These are phyloP conservation scores for Gymnopus androsaceus DNA, from an alignment of 1,284 basidiomycete species.

Conservation along the genomic window DNA sequence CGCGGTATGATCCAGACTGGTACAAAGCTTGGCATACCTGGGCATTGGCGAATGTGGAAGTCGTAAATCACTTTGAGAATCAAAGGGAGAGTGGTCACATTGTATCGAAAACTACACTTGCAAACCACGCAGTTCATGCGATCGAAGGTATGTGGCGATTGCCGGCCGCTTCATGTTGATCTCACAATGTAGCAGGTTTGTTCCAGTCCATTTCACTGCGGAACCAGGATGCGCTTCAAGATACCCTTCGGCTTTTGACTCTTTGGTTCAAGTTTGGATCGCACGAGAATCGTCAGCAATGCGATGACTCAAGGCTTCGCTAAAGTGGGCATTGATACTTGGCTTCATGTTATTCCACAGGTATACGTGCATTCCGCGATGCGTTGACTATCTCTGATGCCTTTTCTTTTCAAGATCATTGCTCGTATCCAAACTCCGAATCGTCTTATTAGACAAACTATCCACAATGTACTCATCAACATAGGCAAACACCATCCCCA, in stretches of 20 bases:
- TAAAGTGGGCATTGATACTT: constrained; percentile 94
- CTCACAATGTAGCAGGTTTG: constrained; percentile 61
- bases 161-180: background rate
- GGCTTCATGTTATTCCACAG: constrained; percentile 98
- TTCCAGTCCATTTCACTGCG: constrained; percentile 93
- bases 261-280: constrained; percentile 99
- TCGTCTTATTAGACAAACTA: constrained; percentile 84
- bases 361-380: constrained; percentile 40
- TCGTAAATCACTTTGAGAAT: constrained; percentile 82
- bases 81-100: constrained; percentile 67
- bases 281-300: constrained; percentile 87
- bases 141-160: constrained; percentile 74
- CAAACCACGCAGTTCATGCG: constrained; percentile 90
- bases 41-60: constrained; percentile 86
- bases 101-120: constrained; percentile 69
- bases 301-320: constrained; percentile 90
- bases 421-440: constrained; percentile 97
- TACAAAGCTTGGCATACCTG: constrained; percentile 93
- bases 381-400: background rate
- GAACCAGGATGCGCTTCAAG: constrained; percentile 92
- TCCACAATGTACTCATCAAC: constrained; percentile 88
- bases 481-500: constrained; percentile 98
- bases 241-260: constrained; percentile 91
- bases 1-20: constrained; percentile 46
- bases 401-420: constrained; percentile 82